Evolutionary conservation across 2,329 filamentous ascomycete species (phyloP).

Genomic region (Rhinocladiella mackenziei): DNA sequence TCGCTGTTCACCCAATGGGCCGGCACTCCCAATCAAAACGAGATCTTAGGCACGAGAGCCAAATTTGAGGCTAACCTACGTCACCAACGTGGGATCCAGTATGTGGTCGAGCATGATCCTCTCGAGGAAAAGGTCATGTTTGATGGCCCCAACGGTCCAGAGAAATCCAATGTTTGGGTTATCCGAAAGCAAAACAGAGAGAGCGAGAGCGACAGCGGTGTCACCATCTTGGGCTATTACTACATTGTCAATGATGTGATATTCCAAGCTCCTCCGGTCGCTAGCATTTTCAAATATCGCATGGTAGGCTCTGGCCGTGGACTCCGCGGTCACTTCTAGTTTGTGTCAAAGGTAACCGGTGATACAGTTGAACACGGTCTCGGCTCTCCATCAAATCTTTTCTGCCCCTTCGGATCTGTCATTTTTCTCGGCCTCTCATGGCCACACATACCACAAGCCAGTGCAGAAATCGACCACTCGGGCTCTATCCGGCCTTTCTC

Average conservation of each 20-base stretch:
- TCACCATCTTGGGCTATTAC: slow-evolving; percentile 55
- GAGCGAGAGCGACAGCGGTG: slow-evolving; percentile 43
- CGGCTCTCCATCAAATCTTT: slow-evolving; percentile 53
- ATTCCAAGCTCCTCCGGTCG: slow-evolving; percentile 59
- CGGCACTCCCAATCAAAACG: slow-evolving; percentile 47
- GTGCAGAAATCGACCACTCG: slow-evolving; percentile 28
- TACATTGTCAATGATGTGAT: slow-evolving; percentile 59
- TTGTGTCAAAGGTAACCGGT: slow-evolving; percentile 4
- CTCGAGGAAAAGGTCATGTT: slow-evolving; percentile 45
- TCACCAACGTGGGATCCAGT: slow-evolving; percentile 56
- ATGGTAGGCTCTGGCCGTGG: slow-evolving; percentile 49
- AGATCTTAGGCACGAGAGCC: slow-evolving; percentile 52
- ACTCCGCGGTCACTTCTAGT: background rate
- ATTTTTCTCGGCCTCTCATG: slow-evolving; percentile 55
- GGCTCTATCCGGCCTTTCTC: slow-evolving; percentile 34
- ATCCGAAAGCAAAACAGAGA: slow-evolving; percentile 56
- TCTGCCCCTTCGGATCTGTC: slow-evolving; percentile 52
- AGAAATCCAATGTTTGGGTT: slow-evolving; percentile 54
- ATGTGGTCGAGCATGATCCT: slow-evolving; percentile 57
- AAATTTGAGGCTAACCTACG: slow-evolving; percentile 54
- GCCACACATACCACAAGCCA: slow-evolving; percentile 57
- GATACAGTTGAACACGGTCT: slow-evolving; percentile 51
- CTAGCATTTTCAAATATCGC: slow-evolving; percentile 54
- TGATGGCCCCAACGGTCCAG: slow-evolving; percentile 37
- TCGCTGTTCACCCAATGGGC: slow-evolving; percentile 50